phyloP scores from a whole-genome alignment of 768 basidiomycete genomes.

The Saitozyma sp. region DNA sequence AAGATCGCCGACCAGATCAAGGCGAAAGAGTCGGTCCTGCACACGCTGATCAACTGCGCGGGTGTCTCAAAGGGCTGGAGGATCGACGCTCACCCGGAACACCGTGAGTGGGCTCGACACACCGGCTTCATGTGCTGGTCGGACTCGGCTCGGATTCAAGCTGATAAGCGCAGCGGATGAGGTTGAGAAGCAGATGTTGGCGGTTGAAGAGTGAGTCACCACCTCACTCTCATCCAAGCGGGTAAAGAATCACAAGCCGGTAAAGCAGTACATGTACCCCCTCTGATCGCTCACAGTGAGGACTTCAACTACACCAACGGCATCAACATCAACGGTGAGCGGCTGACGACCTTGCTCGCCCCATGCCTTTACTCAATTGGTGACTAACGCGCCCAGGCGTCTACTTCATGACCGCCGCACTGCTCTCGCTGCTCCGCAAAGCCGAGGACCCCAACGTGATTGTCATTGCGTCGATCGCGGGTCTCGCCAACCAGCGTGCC shows the following conservation, averaged over 20 bases:
- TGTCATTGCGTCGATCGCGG: conserved; percentile 44
- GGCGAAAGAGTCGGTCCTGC: conserved; percentile 26
- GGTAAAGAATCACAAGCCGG: neutral
- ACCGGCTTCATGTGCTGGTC: neutral
- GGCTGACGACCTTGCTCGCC: neutral
- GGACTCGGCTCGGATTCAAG: neutral
- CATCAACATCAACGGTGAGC: conserved; percentile 38
- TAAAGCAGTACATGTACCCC: no score
- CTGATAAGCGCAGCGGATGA: conserved; percentile 25
- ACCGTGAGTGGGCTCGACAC: conserved; percentile 26
- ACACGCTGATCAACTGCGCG: conserved; percentile 48
- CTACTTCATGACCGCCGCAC: conserved; percentile 39
- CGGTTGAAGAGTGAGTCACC: conserved; percentile 29
- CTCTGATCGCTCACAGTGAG: conserved; percentile 13
- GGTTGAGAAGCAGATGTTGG: conserved; percentile 23
- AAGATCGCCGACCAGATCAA: conserved; percentile 27
- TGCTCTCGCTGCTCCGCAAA: conserved; percentile 39
- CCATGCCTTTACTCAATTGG: neutral
- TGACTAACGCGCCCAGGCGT: conserved; percentile 16
- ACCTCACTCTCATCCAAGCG: neutral
- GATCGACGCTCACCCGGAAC: conserved; percentile 19
- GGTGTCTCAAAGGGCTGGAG: conserved; percentile 39
- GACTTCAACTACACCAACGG: conserved; percentile 35
- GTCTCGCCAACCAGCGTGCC: conserved; percentile 32
- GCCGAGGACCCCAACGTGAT: conserved; percentile 30